Evolutionary conservation across 148 eudicot species (phyloP), one percentile per base, ranked within the genome.

Genomic region (Gaultheria prostrata): DNA sequence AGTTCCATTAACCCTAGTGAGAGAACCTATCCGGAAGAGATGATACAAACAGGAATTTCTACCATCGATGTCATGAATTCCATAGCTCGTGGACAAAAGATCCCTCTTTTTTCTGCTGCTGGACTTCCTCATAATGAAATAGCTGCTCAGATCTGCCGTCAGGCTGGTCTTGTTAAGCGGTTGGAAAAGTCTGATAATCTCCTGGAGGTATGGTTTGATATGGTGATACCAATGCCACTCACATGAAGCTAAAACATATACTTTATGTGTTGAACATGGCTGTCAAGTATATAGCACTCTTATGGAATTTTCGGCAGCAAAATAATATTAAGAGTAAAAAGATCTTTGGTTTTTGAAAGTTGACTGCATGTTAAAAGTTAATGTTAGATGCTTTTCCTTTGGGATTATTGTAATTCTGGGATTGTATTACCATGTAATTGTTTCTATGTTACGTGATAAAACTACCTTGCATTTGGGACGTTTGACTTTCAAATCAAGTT

Each of bases 111-210:
- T 81, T 97, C 99, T 84, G 99, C 98, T 85, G 98, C 99, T 85
- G 99, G 99, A 92, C 98, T 97, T 83, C 98, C 99, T 75, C 99
- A 97, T 85, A 97, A 93, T 88, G 99, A 97, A 88, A 97, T 97
- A 83, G 99, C 99, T 80, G 99, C 98, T 70, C 99, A 97, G 85
- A 97, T 97, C 57, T 97, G 98, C 86, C 95, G 99, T 82, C 99
- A 94, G 83, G 99, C 99, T 85, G 98, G 99, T 82, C 85, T 97
- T 89, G 99, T 97, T 59, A 97, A 95, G 89, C 97, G 98, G 46
- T 86, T 97, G 92, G 99, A 94, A 88, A 91, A 95, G 84, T 80
- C 97, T 82, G 93, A 91, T 32, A 87, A 88, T 83, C 95, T 92
- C 85, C 83, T 92, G 59, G 94, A 92, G 99, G 98, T 97, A 91